Conservation (phyloP, 305 asterid species). For the Fraxinus sp. region DNA sequence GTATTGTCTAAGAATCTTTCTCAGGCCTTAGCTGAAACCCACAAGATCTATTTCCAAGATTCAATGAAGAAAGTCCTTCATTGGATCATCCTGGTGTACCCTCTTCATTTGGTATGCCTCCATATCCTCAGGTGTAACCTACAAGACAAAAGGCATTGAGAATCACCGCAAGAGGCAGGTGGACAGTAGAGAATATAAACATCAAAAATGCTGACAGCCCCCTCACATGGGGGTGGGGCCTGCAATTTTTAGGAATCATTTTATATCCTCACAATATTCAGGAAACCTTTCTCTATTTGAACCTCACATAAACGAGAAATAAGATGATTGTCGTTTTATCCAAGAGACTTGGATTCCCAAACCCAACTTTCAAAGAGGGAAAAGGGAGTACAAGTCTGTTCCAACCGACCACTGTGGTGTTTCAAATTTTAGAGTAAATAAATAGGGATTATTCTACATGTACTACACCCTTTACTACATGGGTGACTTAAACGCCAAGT, state of each 20-base stretch:
- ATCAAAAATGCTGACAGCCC: too few relatives aligned
- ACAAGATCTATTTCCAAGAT: not conserved
- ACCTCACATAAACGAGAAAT: not conserved
- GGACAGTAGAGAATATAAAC: not conserved
- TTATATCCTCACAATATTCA: not conserved
- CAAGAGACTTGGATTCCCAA: not conserved
- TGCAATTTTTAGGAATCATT: not conserved
- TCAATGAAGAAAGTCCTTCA: constrained; percentile 66
- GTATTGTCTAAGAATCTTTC: not conserved
- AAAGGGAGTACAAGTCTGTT: not conserved
- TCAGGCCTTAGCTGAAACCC: not conserved
- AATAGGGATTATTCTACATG: too few relatives aligned
- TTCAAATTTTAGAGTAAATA: not conserved
- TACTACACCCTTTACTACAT: too few relatives aligned
- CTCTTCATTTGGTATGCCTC: constrained; percentile 88
- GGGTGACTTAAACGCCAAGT: too few relatives aligned
- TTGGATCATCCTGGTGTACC: constrained; percentile 81
- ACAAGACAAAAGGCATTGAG: constrained; percentile 15
- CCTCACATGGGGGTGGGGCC: too few relatives aligned
- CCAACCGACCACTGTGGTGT: not conserved
- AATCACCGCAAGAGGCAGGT: not conserved
- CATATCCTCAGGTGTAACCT: constrained; percentile 89
- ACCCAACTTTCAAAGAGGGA: not conserved
- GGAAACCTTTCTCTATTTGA: not conserved
- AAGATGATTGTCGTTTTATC: not conserved